phyloP scores from a whole-genome alignment of 306 rosid species.

The Casuarina cunninghamiana region DNA sequence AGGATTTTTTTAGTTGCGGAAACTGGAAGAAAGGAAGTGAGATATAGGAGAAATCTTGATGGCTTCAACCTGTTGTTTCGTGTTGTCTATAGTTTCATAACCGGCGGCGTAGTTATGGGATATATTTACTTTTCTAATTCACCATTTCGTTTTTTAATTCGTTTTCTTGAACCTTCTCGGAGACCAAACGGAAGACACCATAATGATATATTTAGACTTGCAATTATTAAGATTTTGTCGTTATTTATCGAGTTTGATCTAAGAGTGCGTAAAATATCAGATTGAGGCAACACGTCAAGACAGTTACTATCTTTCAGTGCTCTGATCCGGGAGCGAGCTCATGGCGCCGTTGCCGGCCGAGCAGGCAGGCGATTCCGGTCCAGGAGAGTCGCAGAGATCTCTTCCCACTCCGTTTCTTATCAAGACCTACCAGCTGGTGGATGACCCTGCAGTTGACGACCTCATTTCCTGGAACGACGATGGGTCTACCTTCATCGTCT shows the following conservation, averaged over 20 bases:
- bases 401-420: slow-evolving; percentile 91
- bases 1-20: background rate
- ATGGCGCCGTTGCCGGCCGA: slow-evolving; percentile 76
- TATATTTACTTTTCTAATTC: background rate
- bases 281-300: background rate
- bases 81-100: background rate
- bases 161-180: background rate
- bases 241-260: background rate
- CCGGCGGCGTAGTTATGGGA: background rate
- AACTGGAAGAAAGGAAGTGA: background rate
- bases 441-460: slow-evolving; percentile 75
- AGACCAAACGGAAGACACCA: background rate
- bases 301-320: background rate
- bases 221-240: background rate
- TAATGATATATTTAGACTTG: background rate
- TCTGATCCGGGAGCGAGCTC: slow-evolving; percentile 50
- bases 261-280: background rate
- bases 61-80: background rate
- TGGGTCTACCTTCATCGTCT: slow-evolving; percentile 79
- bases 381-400: slow-evolving; percentile 69
- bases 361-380: slow-evolving; percentile 64
- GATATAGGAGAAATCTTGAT: background rate
- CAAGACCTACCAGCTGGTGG: slow-evolving; percentile 83
- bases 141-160: background rate
- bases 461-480: slow-evolving; percentile 91